Evolutionary conservation across 1,139 yeast genomes (phyloP).

Genomic region (Scheffersomyces cryptocercus): DNA sequence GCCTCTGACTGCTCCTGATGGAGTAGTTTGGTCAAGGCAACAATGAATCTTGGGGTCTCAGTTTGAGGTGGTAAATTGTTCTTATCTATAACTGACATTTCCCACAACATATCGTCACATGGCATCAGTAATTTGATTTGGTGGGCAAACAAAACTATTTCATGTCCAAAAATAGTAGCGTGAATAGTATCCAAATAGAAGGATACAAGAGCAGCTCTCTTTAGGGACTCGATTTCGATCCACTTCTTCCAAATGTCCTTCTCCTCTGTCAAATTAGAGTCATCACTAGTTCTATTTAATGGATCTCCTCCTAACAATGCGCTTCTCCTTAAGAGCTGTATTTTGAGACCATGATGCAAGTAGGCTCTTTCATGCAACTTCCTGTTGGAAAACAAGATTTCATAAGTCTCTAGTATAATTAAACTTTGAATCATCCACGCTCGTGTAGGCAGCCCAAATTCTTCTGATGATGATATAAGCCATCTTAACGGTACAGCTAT

Average conservation of each 20-base stretch:
- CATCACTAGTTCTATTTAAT: constrained; percentile 1
- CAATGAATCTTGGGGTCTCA: background rate
- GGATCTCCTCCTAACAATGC: constrained; percentile 6
- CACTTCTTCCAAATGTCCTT: constrained; percentile 23
- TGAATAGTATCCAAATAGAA: constrained; percentile 29
- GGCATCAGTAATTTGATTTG: constrained; percentile 5
- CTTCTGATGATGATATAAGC: constrained; percentile 28
- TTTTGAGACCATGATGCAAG: constrained; percentile 5
- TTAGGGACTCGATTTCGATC: constrained; percentile 30
- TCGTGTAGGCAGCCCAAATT: background rate
- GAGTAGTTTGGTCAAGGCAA: background rate
- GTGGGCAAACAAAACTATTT: constrained; percentile 4
- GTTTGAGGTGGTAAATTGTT: background rate
- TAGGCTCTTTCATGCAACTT: constrained; percentile 5
- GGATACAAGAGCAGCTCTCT: constrained; percentile 27
- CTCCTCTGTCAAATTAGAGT: background rate
- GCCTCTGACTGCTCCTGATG: background rate
- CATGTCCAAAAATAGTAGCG: constrained; percentile 32
- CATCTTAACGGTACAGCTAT: constrained; percentile 65
- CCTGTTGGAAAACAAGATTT: constrained; percentile 1
- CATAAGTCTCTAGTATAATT: constrained; percentile 2
- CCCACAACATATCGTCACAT: constrained; percentile 6
- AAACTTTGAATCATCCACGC: constrained; percentile 2
- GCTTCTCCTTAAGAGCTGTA: constrained; percentile 3
- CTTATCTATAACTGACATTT: constrained; percentile 1